These are phyloP conservation scores for Plasmodium vivax DNA, from an alignment of 169 alveolate genomes.

Conservation along the genomic window DNA sequence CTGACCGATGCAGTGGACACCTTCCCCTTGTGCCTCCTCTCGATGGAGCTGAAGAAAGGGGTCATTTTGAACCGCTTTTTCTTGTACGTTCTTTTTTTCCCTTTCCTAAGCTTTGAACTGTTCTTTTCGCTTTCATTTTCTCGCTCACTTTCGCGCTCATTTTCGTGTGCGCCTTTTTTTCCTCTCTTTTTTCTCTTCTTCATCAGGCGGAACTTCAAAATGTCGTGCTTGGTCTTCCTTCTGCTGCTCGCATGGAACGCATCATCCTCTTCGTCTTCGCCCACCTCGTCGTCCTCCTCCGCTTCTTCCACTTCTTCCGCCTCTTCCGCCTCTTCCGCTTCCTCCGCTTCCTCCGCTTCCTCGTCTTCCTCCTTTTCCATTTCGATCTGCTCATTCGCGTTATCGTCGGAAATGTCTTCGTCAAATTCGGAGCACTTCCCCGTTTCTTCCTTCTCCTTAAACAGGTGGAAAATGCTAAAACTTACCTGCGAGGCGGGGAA, in stretches of 20 bases:
- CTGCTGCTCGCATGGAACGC: neutral
- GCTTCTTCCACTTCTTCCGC: neutral
- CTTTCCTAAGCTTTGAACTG: neutral
- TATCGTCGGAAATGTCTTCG: conserved; percentile 6
- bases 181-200: conserved; percentile 4
- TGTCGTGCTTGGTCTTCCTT: neutral
- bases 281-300: neutral
- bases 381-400: conserved; percentile 11
- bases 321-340: neutral
- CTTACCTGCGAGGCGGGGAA: conserved; percentile 9
- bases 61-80: neutral
- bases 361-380: neutral
- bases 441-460: conserved; percentile 38
- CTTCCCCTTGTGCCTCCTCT: neutral
- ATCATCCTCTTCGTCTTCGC: neutral
- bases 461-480: conserved; percentile 9
- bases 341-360: neutral
- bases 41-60: neutral
- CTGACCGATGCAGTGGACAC: neutral
- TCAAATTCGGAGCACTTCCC: conserved; percentile 35
- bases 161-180: neutral
- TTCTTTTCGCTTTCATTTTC: neutral
- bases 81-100: neutral
- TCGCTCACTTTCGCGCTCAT: neutral
- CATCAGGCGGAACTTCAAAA: neutral